A percentile compares a stretch with the other conserved stretches of the same genome.
Conservation (phyloP, 2,329 filamentous ascomycete genomes). For the Phaeosphaeriaceae sp. region DNA sequence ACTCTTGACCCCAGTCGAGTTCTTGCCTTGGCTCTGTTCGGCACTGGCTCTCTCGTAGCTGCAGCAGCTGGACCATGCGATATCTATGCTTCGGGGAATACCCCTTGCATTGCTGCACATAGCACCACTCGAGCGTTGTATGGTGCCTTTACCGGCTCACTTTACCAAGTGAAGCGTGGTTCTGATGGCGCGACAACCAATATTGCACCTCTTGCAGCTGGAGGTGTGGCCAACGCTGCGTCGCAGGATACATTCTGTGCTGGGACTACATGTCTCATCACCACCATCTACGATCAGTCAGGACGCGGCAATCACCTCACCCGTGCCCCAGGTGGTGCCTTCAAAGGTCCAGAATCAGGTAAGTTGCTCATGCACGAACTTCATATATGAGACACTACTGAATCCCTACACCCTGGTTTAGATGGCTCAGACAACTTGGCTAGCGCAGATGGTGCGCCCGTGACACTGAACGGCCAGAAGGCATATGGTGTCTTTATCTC, state of each 20-base stretch:
- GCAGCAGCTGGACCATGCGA: conserved; percentile 65
- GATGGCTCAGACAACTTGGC: conserved; percentile 68
- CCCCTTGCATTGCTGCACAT: conserved; percentile 70
- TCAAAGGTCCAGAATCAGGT: conserved; percentile 61
- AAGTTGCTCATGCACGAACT: no score
- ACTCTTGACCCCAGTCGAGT: background rate
- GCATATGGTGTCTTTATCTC: conserved; percentile 70
- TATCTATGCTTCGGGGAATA: conserved; percentile 64
- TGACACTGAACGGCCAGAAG: conserved; percentile 66
- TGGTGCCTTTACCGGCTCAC: conserved; percentile 57
- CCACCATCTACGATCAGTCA: conserved; percentile 71
- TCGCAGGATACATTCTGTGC: conserved; percentile 68
- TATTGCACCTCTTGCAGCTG: conserved; percentile 62
- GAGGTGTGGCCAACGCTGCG: conserved; percentile 68
- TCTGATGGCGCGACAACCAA: conserved; percentile 59
- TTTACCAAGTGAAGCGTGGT: conserved; percentile 67
- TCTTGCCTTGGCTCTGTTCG: background rate
- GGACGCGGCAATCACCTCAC: conserved; percentile 68
- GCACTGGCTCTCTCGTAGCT: background rate
- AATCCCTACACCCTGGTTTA: no score
- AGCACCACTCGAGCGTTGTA: conserved; percentile 71
- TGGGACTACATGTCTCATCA: conserved; percentile 68
- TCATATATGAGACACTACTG: no score
- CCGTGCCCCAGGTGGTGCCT: conserved; percentile 66
- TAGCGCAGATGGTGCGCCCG: conserved; percentile 65